Conservation (phyloP, 768 basidiomycete genomes). For the Lepiota brunneoincarnata region DNA sequence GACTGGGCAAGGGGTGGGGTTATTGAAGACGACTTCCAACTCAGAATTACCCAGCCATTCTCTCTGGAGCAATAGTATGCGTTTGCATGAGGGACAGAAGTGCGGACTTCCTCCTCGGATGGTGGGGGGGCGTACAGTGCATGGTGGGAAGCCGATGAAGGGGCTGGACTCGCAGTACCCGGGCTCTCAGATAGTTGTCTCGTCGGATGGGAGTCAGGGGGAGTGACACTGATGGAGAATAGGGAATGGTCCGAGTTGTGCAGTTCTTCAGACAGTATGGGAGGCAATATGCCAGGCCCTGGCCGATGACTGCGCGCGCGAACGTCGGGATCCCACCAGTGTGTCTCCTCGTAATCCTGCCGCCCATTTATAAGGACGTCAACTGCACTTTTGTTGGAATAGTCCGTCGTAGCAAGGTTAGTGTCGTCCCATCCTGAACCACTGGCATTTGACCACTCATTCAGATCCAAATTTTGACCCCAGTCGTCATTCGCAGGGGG, state of each 20-base stretch:
- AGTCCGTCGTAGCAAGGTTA: slow-evolving; percentile 26
- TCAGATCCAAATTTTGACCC: slow-evolving; percentile 16
- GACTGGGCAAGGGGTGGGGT: slow-evolving; percentile 59
- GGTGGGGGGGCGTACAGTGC: slow-evolving; percentile 21
- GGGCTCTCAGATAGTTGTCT: slow-evolving; percentile 14
- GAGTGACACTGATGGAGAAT: slow-evolving; percentile 51
- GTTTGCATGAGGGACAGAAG: slow-evolving; percentile 75
- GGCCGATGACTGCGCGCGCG: slow-evolving; percentile 51
- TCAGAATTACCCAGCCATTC: slow-evolving; percentile 78
- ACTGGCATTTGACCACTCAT: slow-evolving; percentile 9
- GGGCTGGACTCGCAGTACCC: slow-evolving; percentile 15
- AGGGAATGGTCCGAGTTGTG: slow-evolving; percentile 74
- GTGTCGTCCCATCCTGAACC: slow-evolving; percentile 3
- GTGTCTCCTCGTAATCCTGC: slow-evolving; percentile 53
- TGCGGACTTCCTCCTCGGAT: slow-evolving; percentile 61
- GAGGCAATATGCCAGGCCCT: slow-evolving; percentile 68
- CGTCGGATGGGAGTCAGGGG: slow-evolving; percentile 20
- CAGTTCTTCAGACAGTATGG: slow-evolving; percentile 61
- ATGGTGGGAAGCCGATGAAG: slow-evolving; percentile 21
- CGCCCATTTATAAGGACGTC: slow-evolving; percentile 58
- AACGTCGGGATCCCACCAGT: slow-evolving; percentile 65
- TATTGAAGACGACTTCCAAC: slow-evolving; percentile 62
- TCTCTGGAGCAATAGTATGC: slow-evolving; percentile 83
- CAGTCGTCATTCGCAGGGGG: slow-evolving; percentile 14
- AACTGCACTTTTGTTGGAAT: slow-evolving; percentile 19